These are phyloP conservation scores for Glarea lozoyensis DNA, from an alignment of 495 filamentous ascomycete species.

Conservation along the genomic window DNA sequence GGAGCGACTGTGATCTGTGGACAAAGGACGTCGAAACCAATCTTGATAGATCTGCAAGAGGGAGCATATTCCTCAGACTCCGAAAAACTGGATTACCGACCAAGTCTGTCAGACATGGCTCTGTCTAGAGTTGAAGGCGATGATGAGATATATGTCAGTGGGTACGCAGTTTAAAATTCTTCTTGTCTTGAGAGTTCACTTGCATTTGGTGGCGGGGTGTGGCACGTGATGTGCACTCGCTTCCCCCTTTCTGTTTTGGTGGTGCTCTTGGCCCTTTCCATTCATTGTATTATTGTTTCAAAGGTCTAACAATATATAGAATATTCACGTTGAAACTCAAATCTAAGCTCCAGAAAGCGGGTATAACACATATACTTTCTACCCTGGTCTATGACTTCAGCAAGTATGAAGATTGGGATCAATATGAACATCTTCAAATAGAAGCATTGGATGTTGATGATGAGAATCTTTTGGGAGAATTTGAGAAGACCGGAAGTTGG, in stretches of 20 bases:
- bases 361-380: slow-evolving; percentile 89
- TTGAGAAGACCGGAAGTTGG: slow-evolving; percentile 67
- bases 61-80: no score
- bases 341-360: slow-evolving; percentile 53
- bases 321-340: slow-evolving; percentile 64
- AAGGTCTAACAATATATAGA: slow-evolving; percentile 32
- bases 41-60: neutral
- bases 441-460: slow-evolving; percentile 84
- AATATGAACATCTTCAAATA: slow-evolving; percentile 64
- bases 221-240: no score
- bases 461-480: slow-evolving; percentile 74
- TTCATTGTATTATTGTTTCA: slow-evolving; percentile 5
- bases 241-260: slow-evolving; percentile 5
- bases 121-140: slow-evolving; percentile 51
- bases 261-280: neutral
- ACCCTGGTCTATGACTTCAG: slow-evolving; percentile 53
- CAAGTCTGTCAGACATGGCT: slow-evolving; percentile 16
- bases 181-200: no score
- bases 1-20: no score
- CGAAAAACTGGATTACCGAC: slow-evolving; percentile 18
- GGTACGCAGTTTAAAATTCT: slow-evolving; percentile 56
- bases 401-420: slow-evolving; percentile 33
- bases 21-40: no score
- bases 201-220: no score
- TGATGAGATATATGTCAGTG: slow-evolving; percentile 72